Percentiles rank a stretch among this genome's conserved stretches.
These are phyloP conservation scores for Fusarium hainanense DNA, from an alignment of 2,329 filamentous ascomycete genomes.

Conservation along the genomic window DNA sequence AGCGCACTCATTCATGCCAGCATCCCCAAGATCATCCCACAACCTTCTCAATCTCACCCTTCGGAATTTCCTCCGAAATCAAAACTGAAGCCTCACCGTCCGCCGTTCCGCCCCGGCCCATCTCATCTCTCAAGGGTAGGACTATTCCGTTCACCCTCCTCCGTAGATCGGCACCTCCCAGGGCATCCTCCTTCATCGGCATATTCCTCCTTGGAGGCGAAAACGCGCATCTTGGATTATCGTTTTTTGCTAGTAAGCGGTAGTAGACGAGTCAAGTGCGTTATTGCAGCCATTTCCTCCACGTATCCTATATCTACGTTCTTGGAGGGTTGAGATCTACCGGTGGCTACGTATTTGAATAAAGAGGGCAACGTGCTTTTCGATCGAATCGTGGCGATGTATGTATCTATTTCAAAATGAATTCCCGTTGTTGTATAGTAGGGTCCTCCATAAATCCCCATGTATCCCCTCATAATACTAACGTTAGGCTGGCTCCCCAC, in stretches of 20 bases:
- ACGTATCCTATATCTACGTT: conserved; percentile 33
- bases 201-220: conserved; percentile 32
- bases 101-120: conserved; percentile 13
- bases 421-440: conserved; percentile 9
- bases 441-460: conserved; percentile 18
- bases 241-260: neutral
- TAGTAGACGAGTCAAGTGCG: conserved; percentile 12
- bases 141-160: conserved; percentile 29
- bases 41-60: conserved; percentile 7
- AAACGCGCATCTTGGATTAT: conserved; percentile 28
- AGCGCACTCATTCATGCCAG: neutral
- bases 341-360: conserved; percentile 15
- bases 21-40: conserved; percentile 20
- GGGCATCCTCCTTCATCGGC: conserved; percentile 32
- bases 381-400: conserved; percentile 16
- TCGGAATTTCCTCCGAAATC: conserved; percentile 31
- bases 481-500: conserved; percentile 2
- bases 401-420: neutral
- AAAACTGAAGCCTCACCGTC: conserved; percentile 13
- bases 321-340: conserved; percentile 36
- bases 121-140: conserved; percentile 9
- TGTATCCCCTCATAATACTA: conserved; percentile 14
- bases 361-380: neutral
- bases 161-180: conserved; percentile 35
- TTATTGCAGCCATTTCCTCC: conserved; percentile 22